Conservation (phyloP, 495 filamentous ascomycete genomes). For the Coniosporium apollinis region DNA sequence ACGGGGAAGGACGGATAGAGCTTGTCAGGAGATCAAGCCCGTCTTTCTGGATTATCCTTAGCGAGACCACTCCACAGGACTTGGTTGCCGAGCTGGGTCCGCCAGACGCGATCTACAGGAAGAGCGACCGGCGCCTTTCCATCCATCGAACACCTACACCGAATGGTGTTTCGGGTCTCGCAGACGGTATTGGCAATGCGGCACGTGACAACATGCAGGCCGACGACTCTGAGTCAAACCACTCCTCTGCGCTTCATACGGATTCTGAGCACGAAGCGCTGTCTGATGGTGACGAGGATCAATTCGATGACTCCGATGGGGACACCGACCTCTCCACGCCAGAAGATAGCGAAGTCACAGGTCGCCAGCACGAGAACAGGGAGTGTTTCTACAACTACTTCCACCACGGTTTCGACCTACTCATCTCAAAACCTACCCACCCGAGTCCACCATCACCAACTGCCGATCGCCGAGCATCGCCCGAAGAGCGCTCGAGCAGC, state of each 20-base stretch:
- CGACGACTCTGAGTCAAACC: slow-evolving; percentile 27
- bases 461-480: not conserved
- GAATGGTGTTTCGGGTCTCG: slow-evolving; percentile 1
- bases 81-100: slow-evolving; percentile 78
- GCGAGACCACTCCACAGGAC: slow-evolving; percentile 78
- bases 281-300: too few species aligned
- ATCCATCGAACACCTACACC: slow-evolving; percentile 42
- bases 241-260: slow-evolving; percentile 39
- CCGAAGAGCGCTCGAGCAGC: not conserved
- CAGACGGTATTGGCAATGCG: slow-evolving; percentile 6
- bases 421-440: slow-evolving; percentile 58
- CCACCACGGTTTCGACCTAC: slow-evolving; percentile 84
- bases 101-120: slow-evolving; percentile 88
- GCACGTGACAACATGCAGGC: slow-evolving; percentile 29
- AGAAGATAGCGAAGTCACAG: slow-evolving; percentile 35
- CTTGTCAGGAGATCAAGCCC: slow-evolving; percentile 44
- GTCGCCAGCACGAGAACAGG: slow-evolving; percentile 31
- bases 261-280: slow-evolving; percentile 70
- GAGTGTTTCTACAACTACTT: slow-evolving; percentile 98
- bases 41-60: slow-evolving; percentile 50
- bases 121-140: slow-evolving; percentile 80
- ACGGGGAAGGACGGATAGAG: slow-evolving; percentile 60
- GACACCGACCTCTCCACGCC: slow-evolving; percentile 48
- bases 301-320: slow-evolving; percentile 43
- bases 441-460: slow-evolving; percentile 48